phyloP scores from a whole-genome alignment of 139 green algal species.

The Closterium sp. region DNA sequence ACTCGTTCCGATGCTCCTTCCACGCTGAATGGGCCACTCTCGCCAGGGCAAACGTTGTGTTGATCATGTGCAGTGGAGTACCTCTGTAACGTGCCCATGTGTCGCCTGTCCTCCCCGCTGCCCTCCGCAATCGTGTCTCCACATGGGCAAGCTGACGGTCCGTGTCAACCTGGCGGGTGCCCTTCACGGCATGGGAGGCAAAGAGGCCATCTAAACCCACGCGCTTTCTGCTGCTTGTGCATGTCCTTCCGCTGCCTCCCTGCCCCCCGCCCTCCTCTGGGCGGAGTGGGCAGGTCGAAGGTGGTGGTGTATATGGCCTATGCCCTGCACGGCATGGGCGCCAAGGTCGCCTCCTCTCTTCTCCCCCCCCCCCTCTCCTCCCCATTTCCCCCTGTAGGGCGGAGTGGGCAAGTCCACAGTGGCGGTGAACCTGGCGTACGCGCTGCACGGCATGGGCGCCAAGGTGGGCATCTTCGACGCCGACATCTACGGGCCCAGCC shows the following conservation, averaged over 20 bases:
- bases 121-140: too few relatives aligned
- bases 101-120: too few relatives aligned
- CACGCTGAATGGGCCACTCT: too few relatives aligned
- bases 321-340: conserved; percentile 49
- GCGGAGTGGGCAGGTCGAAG: conserved; percentile 78
- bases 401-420: conserved; percentile 95
- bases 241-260: too few relatives aligned
- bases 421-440: conserved; percentile 95
- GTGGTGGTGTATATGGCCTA: not conserved
- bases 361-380: not conserved
- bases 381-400: conserved; percentile 38
- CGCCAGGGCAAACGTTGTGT: too few relatives aligned
- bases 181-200: conserved; percentile 55
- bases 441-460: conserved; percentile 91
- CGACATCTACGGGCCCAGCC: conserved; percentile 94
- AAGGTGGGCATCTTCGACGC: conserved; percentile 96
- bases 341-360: conserved; percentile 18
- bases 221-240: too few relatives aligned
- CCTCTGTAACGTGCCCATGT: too few relatives aligned
- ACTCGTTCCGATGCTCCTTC: too few relatives aligned
- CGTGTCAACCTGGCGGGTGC: too few relatives aligned
- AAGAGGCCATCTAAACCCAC: too few relatives aligned
- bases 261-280: conserved; percentile 21
- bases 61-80: too few relatives aligned
- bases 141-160: conserved; percentile 53